Percentiles rank a stretch among this genome's conserved stretches.
phyloP scores from a whole-genome alignment of 768 basidiomycete species.

The Amanita brunnescens region DNA sequence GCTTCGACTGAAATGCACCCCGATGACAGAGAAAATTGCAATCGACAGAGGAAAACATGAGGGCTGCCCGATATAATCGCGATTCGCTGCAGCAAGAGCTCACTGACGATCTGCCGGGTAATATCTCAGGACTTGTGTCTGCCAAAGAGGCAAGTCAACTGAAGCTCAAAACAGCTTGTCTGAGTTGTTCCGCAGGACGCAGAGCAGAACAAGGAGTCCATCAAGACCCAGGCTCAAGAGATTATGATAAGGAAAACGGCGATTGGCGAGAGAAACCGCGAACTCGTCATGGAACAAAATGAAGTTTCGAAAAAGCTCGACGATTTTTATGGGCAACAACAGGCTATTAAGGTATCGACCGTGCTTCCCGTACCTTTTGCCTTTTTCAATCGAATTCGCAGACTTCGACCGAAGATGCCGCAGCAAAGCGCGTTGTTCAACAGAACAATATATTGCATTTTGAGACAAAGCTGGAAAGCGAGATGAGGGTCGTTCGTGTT shows the following conservation, averaged over 20 bases:
- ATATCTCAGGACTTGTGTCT: slow-evolving; percentile 46
- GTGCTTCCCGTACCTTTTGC: not conserved
- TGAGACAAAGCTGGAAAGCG: slow-evolving; percentile 41
- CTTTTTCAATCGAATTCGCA: slow-evolving; percentile 17
- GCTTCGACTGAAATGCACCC: slow-evolving; percentile 12
- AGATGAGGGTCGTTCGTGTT: slow-evolving; percentile 34
- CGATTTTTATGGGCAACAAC: slow-evolving; percentile 39
- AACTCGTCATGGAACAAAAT: slow-evolving; percentile 34
- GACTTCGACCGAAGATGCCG: slow-evolving; percentile 43
- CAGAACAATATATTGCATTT: slow-evolving; percentile 42
- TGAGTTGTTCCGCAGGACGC: slow-evolving; percentile 34
- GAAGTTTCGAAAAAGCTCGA: slow-evolving; percentile 39
- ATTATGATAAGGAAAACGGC: slow-evolving; percentile 35
- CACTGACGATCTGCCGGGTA: slow-evolving; percentile 62
- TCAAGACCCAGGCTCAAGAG: slow-evolving; percentile 41
- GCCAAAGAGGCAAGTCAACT: slow-evolving; percentile 40
- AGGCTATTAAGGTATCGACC: slow-evolving; percentile 35
- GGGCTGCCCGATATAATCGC: slow-evolving; percentile 27
- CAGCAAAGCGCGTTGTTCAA: slow-evolving; percentile 37
- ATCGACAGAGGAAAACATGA: slow-evolving; percentile 16
- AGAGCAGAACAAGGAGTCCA: slow-evolving; percentile 38
- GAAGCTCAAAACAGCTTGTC: not conserved
- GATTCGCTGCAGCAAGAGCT: slow-evolving; percentile 45
- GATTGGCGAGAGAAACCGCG: slow-evolving; percentile 36
- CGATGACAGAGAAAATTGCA: slow-evolving; percentile 14